These are phyloP conservation scores for Blastomyces parvus DNA, from an alignment of 2,329 filamentous ascomycete genomes.

Conservation along the genomic window DNA sequence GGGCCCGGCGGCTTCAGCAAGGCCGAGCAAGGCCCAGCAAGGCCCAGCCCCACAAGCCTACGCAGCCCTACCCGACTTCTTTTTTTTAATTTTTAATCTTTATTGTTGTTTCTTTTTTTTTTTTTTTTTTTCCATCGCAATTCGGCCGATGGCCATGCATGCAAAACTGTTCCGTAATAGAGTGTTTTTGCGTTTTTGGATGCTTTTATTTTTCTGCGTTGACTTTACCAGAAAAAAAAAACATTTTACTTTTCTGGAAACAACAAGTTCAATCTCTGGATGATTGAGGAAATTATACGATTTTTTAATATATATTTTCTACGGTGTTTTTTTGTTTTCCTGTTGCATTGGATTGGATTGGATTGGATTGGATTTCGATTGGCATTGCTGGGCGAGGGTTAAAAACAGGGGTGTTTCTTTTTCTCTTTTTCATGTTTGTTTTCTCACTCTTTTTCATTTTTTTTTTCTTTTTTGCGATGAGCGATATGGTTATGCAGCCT, in stretches of 20 bases:
- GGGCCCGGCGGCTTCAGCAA: too few relatives aligned
- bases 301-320: neutral
- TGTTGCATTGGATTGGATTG: too few relatives aligned
- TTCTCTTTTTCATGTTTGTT: neutral
- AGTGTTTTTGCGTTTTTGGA: neutral
- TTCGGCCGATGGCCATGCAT: neutral
- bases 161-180: too few relatives aligned
- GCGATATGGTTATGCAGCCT: too few relatives aligned
- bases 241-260: neutral
- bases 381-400: neutral
- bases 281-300: neutral
- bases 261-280: neutral
- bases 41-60: neutral
- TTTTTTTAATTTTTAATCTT: neutral
- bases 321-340: neutral
- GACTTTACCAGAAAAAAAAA: too few relatives aligned
- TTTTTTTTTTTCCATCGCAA: neutral
- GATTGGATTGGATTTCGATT: neutral
- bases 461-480: too few relatives aligned
- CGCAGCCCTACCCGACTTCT: neutral
- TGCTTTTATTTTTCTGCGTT: neutral
- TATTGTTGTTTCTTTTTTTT: neutral
- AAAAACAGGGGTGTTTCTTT: neutral
- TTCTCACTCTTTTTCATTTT: neutral
- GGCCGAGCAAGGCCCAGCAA: too few relatives aligned